These are phyloP conservation scores for Fraxinus latifolia DNA, from an alignment of 305 asterid genomes.

Conservation along the genomic window DNA sequence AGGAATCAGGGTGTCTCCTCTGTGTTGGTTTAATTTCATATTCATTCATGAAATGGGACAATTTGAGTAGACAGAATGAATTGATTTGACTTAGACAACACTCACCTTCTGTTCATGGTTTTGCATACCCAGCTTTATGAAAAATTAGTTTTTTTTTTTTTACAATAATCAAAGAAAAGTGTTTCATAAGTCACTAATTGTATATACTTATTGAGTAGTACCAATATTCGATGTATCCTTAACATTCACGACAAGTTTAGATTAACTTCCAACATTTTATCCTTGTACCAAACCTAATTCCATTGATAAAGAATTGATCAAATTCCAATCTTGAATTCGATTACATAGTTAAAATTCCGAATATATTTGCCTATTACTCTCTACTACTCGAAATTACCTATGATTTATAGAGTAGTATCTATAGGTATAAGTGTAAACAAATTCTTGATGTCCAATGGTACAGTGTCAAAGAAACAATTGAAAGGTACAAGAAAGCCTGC, in stretches of 20 bases:
- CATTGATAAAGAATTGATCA: neutral
- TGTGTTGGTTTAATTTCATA: slow-evolving; percentile 24
- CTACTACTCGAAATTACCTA: neutral
- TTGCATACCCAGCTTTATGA: neutral
- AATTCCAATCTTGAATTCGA: neutral
- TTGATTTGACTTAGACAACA: slow-evolving; percentile 32
- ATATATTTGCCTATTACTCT: neutral
- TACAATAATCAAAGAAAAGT: neutral
- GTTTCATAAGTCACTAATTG: neutral
- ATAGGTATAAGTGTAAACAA: neutral
- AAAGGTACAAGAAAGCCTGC: slow-evolving; percentile 83
- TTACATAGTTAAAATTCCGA: neutral
- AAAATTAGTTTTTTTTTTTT: neutral
- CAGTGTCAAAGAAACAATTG: slow-evolving; percentile 85
- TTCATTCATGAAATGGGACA: slow-evolving; percentile 33
- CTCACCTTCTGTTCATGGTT: slow-evolving; percentile 25
- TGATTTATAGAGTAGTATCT: neutral
- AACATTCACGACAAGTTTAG: neutral
- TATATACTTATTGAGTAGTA: neutral
- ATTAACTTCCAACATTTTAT: neutral
- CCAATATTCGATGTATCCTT: neutral
- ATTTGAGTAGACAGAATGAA: slow-evolving; percentile 44
- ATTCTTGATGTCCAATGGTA: slow-evolving; percentile 10
- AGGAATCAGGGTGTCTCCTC: slow-evolving; percentile 27
- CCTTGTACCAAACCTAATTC: neutral